phyloP scores from a whole-genome alignment of 306 rosid species.

The Leucaena leucocephala region DNA sequence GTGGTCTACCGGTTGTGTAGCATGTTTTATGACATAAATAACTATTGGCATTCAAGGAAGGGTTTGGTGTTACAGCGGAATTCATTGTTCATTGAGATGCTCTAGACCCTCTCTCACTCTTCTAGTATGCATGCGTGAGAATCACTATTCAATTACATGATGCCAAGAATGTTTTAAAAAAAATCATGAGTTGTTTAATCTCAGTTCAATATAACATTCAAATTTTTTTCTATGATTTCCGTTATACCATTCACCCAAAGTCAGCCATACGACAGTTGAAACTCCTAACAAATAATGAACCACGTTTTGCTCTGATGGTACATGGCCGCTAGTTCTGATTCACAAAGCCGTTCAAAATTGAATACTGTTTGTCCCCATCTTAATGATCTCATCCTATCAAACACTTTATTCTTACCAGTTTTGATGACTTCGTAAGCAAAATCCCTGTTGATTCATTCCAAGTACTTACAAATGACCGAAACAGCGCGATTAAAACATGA shows the following conservation, averaged over 20 bases:
- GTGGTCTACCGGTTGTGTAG: constrained; percentile 53
- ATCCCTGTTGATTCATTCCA: not conserved
- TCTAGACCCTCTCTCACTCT: not conserved
- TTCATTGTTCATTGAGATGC: constrained; percentile 28
- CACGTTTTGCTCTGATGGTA: not conserved
- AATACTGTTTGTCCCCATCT: not conserved
- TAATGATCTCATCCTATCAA: not conserved
- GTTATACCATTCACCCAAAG: too few relatives aligned
- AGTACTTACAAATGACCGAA: not conserved
- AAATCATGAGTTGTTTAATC: too few relatives aligned
- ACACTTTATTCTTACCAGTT: not conserved
- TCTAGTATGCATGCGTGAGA: constrained; percentile 4
- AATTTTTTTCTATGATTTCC: too few relatives aligned
- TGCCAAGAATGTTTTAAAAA: not conserved
- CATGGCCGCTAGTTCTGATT: not conserved
- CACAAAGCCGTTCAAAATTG: not conserved
- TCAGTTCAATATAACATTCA: too few relatives aligned
- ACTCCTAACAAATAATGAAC: not conserved
- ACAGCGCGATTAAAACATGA: too few relatives aligned
- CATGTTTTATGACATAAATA: constrained; percentile 51
- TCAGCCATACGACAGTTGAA: not conserved
- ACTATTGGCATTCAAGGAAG: constrained; percentile 47
- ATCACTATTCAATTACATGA: not conserved
- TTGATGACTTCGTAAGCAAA: not conserved
- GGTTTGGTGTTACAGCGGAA: constrained; percentile 39